Evolutionary conservation across 2,329 filamentous ascomycete species (phyloP), one percentile per base, ranked within the genome.

Genomic region (Trichoderma sp.): DNA sequence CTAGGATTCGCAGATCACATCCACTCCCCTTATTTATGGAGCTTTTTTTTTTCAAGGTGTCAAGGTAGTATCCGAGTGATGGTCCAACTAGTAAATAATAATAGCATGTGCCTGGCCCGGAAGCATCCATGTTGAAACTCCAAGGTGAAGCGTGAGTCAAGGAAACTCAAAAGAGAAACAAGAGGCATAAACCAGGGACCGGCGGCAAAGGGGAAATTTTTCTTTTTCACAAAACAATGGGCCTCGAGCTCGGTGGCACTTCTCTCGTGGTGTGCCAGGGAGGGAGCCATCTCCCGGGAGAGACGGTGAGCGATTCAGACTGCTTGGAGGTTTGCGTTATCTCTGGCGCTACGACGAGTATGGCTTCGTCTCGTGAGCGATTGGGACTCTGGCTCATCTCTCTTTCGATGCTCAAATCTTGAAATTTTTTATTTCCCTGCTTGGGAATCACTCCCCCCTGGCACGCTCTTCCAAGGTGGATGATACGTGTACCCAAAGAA

Each of bases 1-100:
- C 59, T 55, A 30, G 59, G 59, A 63, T 63, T 63, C 59, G 59
- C n/a, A 63, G 59, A 63, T 55, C 50, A 55, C 21, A 43, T 45
- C 34, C 58, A 34, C 58, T 39, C 10, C 34, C 34, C 34, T 39
- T 30, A 30, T 3, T 3, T 52, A 55, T 63, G 59, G 59, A 45
- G 59, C 59, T 39, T 28, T 34, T 10, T 39, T 28, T 34, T 10
- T 7, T 34, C 30, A 34, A 34, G 30, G 30, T 47, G 39, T 54
- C 59, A 54, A 43, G 45, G 45, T 21, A 28, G 24, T 5, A 45
- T 52, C 30, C 26, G 48, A 52, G 34, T 34, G 10, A 30, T 34
- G 26, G 6, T n/a, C n/a, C n/a, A n/a, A n/a, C n/a, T n/a, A n/a
- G n/a, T n/a, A n/a, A 51, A 50, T 15, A 19, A 15, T 43, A 51